Base-by-base conservation (phyloP, 1,284 basidiomycete species). In the Jaminaea rosea region DNA sequence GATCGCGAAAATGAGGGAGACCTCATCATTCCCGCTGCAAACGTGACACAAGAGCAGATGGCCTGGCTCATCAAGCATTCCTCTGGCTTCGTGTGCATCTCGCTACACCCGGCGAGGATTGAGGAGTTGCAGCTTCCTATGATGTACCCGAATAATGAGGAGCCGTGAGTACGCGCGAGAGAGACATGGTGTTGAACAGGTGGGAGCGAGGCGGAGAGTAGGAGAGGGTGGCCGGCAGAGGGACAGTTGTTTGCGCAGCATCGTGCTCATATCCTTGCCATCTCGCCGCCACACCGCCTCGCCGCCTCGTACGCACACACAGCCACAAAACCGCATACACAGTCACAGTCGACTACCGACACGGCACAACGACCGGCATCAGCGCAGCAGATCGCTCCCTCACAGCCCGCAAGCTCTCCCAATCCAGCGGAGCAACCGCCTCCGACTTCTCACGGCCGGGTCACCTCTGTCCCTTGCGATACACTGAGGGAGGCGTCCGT, bases 61-160 rank as follows among this genome's bases (percentile, higher is more conserved):
- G 94, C 94, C 1, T 99, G 90, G 89, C 88, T 99, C 81, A 91
- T 99, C 75, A 85, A 86, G 73, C 85, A 93, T 77, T 89, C 66
- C 2, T 54, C 49, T 69, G 93, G 94, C 0, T 98, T 88, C 78
- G 86, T 99, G 61, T 98, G 94, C 75, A 82, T 93, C 54, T 83
- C 89, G 6, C 79, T 97, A 1, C 86, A 88, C 0, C 80, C 81
- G 7, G 78, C 83, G 29, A 83, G 88, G 4, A 81, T 98, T 9
- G 79, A 84, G 31, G 80, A 84, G 51, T 83, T 98, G n/a, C 78
- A 84, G 4, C 84, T 99, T 51, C 88, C 89, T 2, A 88, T 94
- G 83, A 96, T 98, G 86, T 84, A 94, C 9, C 81, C 85, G 1
- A 78, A 87, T 47, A 96, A 94, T 73, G 83, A 90, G 66, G 93